A percentile compares a stretch with the other conserved stretches of the same genome.
Evolutionary conservation across 345 rosid species (phyloP).

Genomic region (Salix koriyanagi): DNA sequence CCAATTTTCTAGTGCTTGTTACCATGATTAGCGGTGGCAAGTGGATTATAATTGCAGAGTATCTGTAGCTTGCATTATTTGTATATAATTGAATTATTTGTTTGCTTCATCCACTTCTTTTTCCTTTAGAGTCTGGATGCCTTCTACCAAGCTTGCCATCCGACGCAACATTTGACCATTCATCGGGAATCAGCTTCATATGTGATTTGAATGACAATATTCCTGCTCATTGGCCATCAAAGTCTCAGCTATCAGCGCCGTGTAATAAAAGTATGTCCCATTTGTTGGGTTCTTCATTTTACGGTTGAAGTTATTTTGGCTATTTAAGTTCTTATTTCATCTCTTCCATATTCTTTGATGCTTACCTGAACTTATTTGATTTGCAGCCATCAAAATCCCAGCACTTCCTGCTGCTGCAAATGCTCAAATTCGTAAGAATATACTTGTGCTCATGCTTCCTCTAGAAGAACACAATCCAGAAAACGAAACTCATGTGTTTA

Average conservation of each 20-base stretch:
- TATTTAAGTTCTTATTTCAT: background rate
- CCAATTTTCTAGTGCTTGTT: background rate
- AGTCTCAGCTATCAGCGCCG: slow-evolving; percentile 47
- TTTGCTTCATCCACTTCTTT: slow-evolving; percentile 8
- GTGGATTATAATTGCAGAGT: background rate
- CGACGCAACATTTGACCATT: slow-evolving; percentile 78
- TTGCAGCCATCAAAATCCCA: slow-evolving; percentile 75
- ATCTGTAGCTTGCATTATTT: background rate
- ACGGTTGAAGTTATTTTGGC: background rate
- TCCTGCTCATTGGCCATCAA: slow-evolving; percentile 88
- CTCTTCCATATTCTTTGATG: background rate
- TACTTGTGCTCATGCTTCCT: background rate
- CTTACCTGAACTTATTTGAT: background rate
- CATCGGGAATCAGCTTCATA: slow-evolving; percentile 78
- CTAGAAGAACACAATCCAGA: background rate
- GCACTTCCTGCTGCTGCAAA: slow-evolving; percentile 96
- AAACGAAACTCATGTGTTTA: background rate
- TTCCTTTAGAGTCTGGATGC: slow-evolving; percentile 73
- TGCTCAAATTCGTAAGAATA: slow-evolving; percentile 55
- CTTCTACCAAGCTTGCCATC: slow-evolving; percentile 95
- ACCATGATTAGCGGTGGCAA: background rate
- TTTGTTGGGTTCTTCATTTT: background rate
- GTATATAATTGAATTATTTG: background rate
- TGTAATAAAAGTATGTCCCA: slow-evolving; percentile 67
- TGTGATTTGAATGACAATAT: slow-evolving; percentile 97